Evolutionary conservation across 2,329 filamentous ascomycete genomes (phyloP).

Genomic region (Pseudopyricularia javanii): DNA sequence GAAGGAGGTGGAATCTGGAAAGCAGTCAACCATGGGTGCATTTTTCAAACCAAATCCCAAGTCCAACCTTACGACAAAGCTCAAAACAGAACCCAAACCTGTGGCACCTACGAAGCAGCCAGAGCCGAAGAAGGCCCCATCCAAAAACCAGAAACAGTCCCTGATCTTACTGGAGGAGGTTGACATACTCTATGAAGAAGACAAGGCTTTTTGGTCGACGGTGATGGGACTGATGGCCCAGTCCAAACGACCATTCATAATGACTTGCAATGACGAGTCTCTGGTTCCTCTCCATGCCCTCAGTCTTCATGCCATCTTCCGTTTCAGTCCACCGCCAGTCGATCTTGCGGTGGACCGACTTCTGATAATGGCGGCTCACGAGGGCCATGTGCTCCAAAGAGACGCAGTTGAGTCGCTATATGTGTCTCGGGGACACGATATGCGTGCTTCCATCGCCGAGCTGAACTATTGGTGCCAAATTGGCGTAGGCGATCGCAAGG

Average conservation of each 20-base stretch:
- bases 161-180: slow-evolving; percentile 90
- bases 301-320: slow-evolving; percentile 75
- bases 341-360: slow-evolving; percentile 69
- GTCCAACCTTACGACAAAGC: slow-evolving; percentile 11
- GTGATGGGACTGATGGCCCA: slow-evolving; percentile 65
- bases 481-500: slow-evolving; percentile 76
- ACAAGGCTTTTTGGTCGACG: slow-evolving; percentile 87
- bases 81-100: slow-evolving; percentile 7
- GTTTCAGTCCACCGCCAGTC: slow-evolving; percentile 52
- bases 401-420: slow-evolving; percentile 60
- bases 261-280: slow-evolving; percentile 90
- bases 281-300: slow-evolving; percentile 63
- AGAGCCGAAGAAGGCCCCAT: slow-evolving; percentile 16
- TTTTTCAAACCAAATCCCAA: slow-evolving; percentile 55
- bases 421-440: slow-evolving; percentile 53
- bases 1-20: slow-evolving; percentile 50
- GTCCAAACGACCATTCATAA: slow-evolving; percentile 83
- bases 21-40: slow-evolving; percentile 66
- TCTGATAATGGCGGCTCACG: slow-evolving; percentile 70
- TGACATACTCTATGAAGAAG: slow-evolving; percentile 87
- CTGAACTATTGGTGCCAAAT: slow-evolving; percentile 97
- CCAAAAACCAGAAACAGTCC: slow-evolving; percentile 71
- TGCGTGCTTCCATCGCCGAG: slow-evolving; percentile 72
- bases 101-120: slow-evolving; percentile 16
- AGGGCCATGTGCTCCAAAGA: slow-evolving; percentile 69